Evolutionary conservation across 2,329 filamentous ascomycete genomes (phyloP).

Genomic region (Aspergillus tanneri): DNA sequence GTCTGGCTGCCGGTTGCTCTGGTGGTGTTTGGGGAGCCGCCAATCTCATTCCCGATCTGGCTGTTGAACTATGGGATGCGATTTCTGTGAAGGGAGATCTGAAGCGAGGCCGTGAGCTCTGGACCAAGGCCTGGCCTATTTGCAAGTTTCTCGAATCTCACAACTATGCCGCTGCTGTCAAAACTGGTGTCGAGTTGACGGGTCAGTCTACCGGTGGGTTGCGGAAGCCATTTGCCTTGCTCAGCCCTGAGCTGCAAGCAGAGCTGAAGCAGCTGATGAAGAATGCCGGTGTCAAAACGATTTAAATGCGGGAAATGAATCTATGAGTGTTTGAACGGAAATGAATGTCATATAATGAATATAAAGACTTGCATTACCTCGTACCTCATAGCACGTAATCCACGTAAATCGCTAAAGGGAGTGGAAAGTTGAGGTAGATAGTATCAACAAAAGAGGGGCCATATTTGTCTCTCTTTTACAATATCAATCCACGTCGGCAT

Average conservation of each 20-base stretch:
- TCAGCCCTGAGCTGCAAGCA: slow-evolving; percentile 31
- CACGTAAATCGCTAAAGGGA: background rate
- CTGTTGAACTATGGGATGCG: slow-evolving; percentile 50
- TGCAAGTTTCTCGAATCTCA: slow-evolving; percentile 53
- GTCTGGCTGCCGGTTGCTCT: slow-evolving; percentile 50
- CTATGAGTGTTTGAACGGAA: background rate
- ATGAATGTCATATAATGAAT: no score
- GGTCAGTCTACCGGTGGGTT: slow-evolving; percentile 50
- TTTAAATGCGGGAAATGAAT: slow-evolving; percentile 13
- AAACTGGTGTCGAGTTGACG: slow-evolving; percentile 52
- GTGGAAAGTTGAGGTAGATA: background rate
- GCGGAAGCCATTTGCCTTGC: slow-evolving; percentile 50
- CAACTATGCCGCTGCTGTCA: slow-evolving; percentile 50
- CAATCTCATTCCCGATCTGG: slow-evolving; percentile 53
- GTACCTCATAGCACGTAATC: background rate
- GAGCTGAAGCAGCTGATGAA: slow-evolving; percentile 42
- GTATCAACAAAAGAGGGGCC: slow-evolving; percentile 30
- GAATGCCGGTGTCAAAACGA: slow-evolving; percentile 41
- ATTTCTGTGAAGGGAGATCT: slow-evolving; percentile 47
- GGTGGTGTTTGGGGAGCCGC: slow-evolving; percentile 54
- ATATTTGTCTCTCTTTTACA: slow-evolving; percentile 23
- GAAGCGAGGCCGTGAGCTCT: slow-evolving; percentile 46
- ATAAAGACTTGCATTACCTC: no score
- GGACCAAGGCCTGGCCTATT: slow-evolving; percentile 51
- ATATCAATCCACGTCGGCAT: slow-evolving; percentile 33